These are phyloP conservation scores for Aureobasidium melanogenum DNA, from an alignment of 2,329 filamentous ascomycete species.

Conservation along the genomic window DNA sequence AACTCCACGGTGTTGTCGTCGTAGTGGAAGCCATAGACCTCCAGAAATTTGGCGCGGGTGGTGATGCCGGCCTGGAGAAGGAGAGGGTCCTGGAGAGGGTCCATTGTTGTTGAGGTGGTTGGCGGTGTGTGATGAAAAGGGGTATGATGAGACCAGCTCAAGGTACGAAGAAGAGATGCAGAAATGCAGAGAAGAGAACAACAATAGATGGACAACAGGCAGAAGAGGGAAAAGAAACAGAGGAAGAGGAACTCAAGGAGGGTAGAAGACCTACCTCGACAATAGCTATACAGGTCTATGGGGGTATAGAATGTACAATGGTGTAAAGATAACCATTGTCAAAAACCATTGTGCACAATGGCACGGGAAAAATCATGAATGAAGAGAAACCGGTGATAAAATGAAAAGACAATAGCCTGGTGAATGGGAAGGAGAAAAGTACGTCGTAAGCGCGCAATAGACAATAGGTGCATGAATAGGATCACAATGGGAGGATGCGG, in stretches of 20 bases:
- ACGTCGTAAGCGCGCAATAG: background rate
- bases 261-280: background rate
- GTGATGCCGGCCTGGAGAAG: background rate
- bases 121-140: background rate
- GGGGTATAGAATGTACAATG: background rate
- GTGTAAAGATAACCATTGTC: background rate
- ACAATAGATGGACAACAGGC: background rate
- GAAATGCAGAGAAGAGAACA: background rate
- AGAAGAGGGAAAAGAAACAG: background rate
- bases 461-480: background rate
- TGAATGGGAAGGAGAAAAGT: background rate
- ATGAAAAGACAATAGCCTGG: background rate
- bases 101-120: background rate
- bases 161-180: background rate
- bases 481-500: background rate
- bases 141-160: background rate
- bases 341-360: background rate
- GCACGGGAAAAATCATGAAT: background rate
- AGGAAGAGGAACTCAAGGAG: background rate
- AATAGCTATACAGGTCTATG: constrained; percentile 4
- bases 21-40: background rate
- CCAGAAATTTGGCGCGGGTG: background rate
- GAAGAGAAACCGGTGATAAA: background rate
- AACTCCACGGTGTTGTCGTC: background rate
- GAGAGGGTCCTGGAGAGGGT: background rate